A percentile compares a stretch with the other conserved stretches of the same genome.
Conservation (phyloP, 23 red algal genomes). For the Gracilaria caudata region DNA sequence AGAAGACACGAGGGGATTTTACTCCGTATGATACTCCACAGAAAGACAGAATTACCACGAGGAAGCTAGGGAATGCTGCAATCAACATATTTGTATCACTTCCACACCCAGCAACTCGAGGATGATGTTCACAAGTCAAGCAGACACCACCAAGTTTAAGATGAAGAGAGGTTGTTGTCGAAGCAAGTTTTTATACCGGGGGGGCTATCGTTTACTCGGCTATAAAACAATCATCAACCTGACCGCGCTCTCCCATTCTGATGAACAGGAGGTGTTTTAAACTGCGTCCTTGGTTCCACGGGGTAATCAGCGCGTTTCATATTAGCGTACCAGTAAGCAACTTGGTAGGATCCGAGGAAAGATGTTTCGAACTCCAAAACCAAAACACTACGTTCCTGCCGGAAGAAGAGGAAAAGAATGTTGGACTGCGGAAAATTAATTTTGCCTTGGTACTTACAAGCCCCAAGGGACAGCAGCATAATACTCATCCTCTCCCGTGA, state of each 20-base stretch:
- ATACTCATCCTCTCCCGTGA: neutral
- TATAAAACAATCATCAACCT: constrained; percentile 1
- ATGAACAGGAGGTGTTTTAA: neutral
- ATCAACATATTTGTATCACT: neutral
- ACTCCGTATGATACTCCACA: neutral
- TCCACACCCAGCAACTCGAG: neutral
- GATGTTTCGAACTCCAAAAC: neutral
- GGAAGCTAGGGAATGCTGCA: neutral
- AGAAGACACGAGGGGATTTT: constrained; percentile 47
- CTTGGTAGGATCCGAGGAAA: neutral
- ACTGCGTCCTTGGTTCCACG: neutral
- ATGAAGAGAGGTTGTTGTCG: neutral
- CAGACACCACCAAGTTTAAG: neutral
- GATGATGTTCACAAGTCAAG: neutral
- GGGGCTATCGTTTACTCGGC: neutral
- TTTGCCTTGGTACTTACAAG: neutral
- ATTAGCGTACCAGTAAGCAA: neutral
- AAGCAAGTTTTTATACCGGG: neutral
- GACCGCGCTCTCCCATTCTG: neutral
- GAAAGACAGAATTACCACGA: neutral
- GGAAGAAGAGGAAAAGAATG: too few species aligned
- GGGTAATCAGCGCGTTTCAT: neutral
- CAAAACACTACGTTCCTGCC: neutral
- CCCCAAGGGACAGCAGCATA: neutral
- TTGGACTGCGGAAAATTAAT: neutral